phyloP scores from a whole-genome alignment of 2,329 filamentous ascomycete species.

The Escovopsis sp. region DNA sequence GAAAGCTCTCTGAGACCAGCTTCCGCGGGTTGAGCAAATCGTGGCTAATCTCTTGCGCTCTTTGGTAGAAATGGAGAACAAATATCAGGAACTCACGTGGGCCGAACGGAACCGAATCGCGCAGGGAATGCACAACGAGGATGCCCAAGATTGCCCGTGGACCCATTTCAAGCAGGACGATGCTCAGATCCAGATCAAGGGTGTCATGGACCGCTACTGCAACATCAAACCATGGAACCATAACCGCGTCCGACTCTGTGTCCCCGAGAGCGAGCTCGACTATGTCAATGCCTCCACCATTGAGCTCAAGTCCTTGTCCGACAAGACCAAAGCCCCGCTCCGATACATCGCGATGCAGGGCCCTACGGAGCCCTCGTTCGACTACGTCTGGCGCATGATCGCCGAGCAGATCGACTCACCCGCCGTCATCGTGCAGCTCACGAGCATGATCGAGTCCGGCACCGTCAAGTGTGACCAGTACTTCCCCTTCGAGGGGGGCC shows the following conservation, averaged over 20 bases:
- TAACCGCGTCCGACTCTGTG: constrained; percentile 68
- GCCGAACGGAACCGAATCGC: constrained; percentile 34
- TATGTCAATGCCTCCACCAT: constrained; percentile 77
- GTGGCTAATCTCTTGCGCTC: constrained; percentile 6
- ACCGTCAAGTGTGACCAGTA: constrained; percentile 82
- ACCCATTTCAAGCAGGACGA: constrained; percentile 21
- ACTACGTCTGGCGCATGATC: constrained; percentile 93
- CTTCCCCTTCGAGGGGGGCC: constrained; percentile 49
- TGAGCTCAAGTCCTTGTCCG: constrained; percentile 31
- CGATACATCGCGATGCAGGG: constrained; percentile 90
- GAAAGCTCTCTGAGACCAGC: no score
- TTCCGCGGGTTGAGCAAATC: no score
- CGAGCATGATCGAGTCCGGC: constrained; percentile 65
- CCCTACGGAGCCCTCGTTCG: constrained; percentile 59
- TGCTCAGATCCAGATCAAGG: constrained; percentile 11
- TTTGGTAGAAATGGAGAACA: constrained; percentile 30
- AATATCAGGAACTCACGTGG: constrained; percentile 40
- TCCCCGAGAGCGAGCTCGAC: constrained; percentile 57
- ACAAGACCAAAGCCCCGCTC: constrained; percentile 24
- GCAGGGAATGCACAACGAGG: constrained; percentile 23
- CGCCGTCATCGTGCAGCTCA: constrained; percentile 87
- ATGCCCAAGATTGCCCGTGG: constrained; percentile 19
- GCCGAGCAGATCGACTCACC: constrained; percentile 59
- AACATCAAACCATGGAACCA: constrained; percentile 86
- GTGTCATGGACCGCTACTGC: constrained; percentile 60